Evolutionary conservation across 164 flowering plant species (phyloP).

Genomic region (Tetracentron sinense): DNA sequence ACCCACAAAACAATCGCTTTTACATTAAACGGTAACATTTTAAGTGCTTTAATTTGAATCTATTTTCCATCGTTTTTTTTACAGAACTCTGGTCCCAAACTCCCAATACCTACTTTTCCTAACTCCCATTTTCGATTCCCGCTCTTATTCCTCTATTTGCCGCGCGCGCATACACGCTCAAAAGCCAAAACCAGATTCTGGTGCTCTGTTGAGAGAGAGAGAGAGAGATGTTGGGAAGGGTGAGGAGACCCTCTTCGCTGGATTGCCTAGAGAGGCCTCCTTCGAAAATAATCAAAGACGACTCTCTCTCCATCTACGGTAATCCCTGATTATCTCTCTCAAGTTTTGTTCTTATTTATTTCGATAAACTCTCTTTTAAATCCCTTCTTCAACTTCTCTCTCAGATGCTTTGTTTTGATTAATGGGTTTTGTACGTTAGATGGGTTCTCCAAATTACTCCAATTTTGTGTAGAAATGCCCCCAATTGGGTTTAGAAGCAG

Average conservation of each 20-base stretch:
- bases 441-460: not conserved
- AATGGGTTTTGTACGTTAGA: not conserved
- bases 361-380: not conserved
- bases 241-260: conserved; percentile 41
- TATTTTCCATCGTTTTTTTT: too few species aligned
- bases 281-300: conserved; percentile 53
- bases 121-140: too few species aligned
- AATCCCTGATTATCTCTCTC: not conserved
- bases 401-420: not conserved
- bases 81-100: too few species aligned
- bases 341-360: not conserved
- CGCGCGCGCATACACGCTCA: too few species aligned
- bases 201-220: too few species aligned
- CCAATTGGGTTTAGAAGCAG: not conserved
- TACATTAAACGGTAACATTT: too few species aligned
- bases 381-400: not conserved
- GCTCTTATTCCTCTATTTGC: too few species aligned
- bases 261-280: conserved; percentile 46
- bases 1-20: too few species aligned
- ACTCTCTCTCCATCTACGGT: conserved; percentile 79
- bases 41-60: too few species aligned
- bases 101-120: too few species aligned
- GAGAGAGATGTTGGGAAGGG: conserved; percentile 52
- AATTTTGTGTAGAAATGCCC: not conserved
- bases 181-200: too few species aligned